Evolutionary conservation across 1,284 basidiomycete species (phyloP), one percentile per base, ranked within the genome.

Genomic region (Cutaneotrichosporon sp.): DNA sequence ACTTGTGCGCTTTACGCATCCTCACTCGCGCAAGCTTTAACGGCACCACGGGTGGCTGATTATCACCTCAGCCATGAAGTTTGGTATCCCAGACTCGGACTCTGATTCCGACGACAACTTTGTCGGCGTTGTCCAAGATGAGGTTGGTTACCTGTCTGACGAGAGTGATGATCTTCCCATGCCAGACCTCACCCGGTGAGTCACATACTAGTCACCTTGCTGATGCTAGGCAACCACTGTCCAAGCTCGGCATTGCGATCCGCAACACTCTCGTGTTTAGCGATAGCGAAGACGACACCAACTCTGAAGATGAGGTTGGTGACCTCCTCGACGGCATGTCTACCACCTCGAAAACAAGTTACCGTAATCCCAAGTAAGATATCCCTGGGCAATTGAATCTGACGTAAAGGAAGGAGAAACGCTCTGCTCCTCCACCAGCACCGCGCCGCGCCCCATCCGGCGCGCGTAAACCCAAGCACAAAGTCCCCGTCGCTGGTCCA

Each of bases 241-340:
- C 60, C 4, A 56, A 63, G 16, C 65, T 75, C 0, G 72, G 71
- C 6, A 59, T 64, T 46, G 64, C 58, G 32, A 72, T 75, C 14
- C 66, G 68, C 40, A 68, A 67, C 42, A 67, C 64, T 40, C 57
- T 71, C 10, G 69, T 68, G n/a, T 64, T 58, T 0, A 71, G 70
- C 11, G 69, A 70, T 18, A 59, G 65, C 26, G 67, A 66, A 21
- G 18, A 63, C 9, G 69, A 67, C n/a, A 18, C 69, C 11, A 71
- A 72, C 40, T 73, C 72, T 1, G 76, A 77, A 50, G 74, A 74
- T 60, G 74, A 76, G 55, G 69, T 74, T 21, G 61, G 62, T 59
- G 66, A 63, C 34, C 53, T 68, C 22, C 57, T 68, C 16, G 66
- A 50, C 10, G 61, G 30, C 2, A 9, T 31, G 6, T 42, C 55